Conservation (phyloP, 2,329 filamentous ascomycete species). For the Penicillium frequentans region DNA sequence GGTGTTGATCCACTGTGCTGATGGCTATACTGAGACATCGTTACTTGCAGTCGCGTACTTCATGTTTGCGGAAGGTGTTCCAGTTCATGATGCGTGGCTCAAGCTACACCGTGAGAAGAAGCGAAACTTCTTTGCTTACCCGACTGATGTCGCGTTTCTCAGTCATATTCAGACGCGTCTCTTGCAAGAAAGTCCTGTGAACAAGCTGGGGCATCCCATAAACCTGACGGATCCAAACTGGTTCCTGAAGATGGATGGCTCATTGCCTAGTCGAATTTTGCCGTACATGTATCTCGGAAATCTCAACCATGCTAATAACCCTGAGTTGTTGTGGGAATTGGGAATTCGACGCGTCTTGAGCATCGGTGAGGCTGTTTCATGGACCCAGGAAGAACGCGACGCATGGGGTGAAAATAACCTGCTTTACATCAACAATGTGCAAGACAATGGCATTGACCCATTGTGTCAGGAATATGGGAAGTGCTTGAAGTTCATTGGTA, state of each 20-base stretch:
- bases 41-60: conserved; percentile 87
- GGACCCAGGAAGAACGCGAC: conserved; percentile 69
- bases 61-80: conserved; percentile 82
- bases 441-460: conserved; percentile 95
- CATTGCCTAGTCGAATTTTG: conserved; percentile 81
- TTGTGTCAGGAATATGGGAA: conserved; percentile 80
- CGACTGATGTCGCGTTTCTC: conserved; percentile 83
- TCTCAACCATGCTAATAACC: conserved; percentile 89
- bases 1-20: conserved; percentile 87
- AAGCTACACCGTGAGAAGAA: conserved; percentile 74
- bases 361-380: conserved; percentile 84
- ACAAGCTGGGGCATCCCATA: conserved; percentile 23
- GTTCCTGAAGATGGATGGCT: conserved; percentile 83
- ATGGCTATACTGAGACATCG: conserved; percentile 94
- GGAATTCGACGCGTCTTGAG: conserved; percentile 88
- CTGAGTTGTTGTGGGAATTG: conserved; percentile 72
- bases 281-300: conserved; percentile 98
- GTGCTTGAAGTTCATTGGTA: conserved; percentile 91
- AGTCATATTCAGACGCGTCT: conserved; percentile 73
- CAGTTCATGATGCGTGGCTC: conserved; percentile 84
- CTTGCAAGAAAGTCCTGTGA: conserved; percentile 53
- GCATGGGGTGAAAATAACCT: conserved; percentile 77
- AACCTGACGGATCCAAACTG: conserved; percentile 64
- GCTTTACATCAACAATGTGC: conserved; percentile 78
- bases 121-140: conserved; percentile 96